Evolutionary conservation across 129 eudicot genomes (phyloP).

Genomic region (Smallanthus sonchifolius): DNA sequence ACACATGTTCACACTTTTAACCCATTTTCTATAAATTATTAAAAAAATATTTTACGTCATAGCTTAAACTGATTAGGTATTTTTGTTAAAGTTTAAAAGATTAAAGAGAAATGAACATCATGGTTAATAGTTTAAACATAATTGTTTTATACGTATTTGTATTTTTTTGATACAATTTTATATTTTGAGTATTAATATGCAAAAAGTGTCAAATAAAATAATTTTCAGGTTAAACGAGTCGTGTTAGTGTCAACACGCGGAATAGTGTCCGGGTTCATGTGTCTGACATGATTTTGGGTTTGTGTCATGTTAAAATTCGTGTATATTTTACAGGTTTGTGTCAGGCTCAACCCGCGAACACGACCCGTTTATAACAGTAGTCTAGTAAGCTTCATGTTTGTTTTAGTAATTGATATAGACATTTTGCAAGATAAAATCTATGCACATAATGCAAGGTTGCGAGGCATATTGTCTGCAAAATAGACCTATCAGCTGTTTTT

Average conservation of each 20-base stretch:
- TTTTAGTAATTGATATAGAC: background rate
- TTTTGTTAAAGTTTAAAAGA: background rate
- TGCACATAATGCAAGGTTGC: background rate
- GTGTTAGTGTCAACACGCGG: background rate
- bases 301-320: background rate
- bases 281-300: background rate
- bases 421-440: background rate
- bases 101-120: background rate
- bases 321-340: background rate
- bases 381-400: background rate
- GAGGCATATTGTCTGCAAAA: background rate
- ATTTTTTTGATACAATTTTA: background rate
- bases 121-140: background rate
- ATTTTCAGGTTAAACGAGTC: background rate
- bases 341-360: background rate
- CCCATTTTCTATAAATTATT: background rate
- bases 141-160: background rate
- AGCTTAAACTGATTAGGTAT: background rate
- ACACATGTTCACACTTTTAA: background rate
- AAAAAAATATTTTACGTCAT: background rate
- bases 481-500: background rate
- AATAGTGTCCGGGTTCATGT: background rate
- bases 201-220: background rate
- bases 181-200: background rate
- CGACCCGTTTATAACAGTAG: background rate